Evolutionary conservation across 1,284 basidiomycete species (phyloP).

Genomic region (Malassezia restricta): DNA sequence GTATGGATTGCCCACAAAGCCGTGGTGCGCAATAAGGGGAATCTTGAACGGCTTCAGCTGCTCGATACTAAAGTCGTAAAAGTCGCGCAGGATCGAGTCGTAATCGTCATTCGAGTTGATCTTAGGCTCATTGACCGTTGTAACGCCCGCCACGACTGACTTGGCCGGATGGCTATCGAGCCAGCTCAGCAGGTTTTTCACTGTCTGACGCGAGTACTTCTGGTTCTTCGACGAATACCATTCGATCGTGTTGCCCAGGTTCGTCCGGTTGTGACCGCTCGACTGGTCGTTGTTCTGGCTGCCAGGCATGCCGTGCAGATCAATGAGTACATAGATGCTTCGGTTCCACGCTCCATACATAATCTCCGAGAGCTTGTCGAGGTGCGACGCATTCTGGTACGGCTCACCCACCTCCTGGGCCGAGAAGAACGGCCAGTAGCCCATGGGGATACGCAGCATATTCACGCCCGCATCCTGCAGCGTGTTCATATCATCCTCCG

Average conservation of each 20-base stretch:
- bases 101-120: not conserved
- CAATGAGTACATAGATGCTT: conserved; percentile 47
- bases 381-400: conserved; percentile 26
- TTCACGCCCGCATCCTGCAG: conserved; percentile 41
- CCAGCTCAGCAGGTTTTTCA: conserved; percentile 29
- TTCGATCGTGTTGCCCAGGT: conserved; percentile 15
- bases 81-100: conserved; percentile 6
- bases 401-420: conserved; percentile 24
- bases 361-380: conserved; percentile 30
- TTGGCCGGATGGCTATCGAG: conserved; percentile 27
- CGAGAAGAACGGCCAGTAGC: conserved; percentile 44
- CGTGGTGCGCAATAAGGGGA: conserved; percentile 38
- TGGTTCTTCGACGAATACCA: conserved; percentile 31
- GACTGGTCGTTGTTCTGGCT: conserved; percentile 47
- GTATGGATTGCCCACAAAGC: conserved; percentile 21
- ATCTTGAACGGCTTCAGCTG: conserved; percentile 19
- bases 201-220: conserved; percentile 23
- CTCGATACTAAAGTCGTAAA: conserved; percentile 27
- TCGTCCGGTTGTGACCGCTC: conserved; percentile 36
- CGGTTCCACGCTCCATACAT: conserved; percentile 43
- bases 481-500: conserved; percentile 45
- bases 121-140: conserved; percentile 40
- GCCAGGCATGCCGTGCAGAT: conserved; percentile 48
- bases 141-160: conserved; percentile 32
- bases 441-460: conserved; percentile 46